phyloP scores from a whole-genome alignment of 805 yeast species.

The Wickerhamomyces queroliae region DNA sequence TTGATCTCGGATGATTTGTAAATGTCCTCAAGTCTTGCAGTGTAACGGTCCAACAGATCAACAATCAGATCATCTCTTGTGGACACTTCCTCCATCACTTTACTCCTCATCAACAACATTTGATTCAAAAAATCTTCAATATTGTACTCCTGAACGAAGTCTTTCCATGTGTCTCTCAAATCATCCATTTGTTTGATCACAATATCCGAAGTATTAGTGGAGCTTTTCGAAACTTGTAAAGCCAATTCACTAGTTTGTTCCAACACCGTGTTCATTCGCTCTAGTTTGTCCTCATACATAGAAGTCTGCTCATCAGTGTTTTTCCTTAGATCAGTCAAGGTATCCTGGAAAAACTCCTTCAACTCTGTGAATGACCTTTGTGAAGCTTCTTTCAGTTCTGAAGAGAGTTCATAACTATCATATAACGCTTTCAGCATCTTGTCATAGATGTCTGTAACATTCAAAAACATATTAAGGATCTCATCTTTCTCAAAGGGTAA shows the following conservation, averaged over 20 bases:
- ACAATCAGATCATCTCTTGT: neutral
- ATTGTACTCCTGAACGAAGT: neutral
- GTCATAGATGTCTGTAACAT: slow-evolving; percentile 35
- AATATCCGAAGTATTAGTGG: neutral
- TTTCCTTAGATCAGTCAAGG: neutral
- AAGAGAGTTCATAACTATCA: slow-evolving; percentile 12
- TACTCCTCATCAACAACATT: neutral
- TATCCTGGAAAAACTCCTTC: slow-evolving; percentile 10
- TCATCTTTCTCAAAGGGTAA: slow-evolving; percentile 48
- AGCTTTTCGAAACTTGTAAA: neutral
- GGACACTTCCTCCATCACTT: neutral
- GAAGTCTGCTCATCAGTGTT: neutral
- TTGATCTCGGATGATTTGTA: too few relatives aligned
- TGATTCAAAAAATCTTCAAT: neutral
- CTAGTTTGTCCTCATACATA: neutral
- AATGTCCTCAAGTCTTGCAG: too few relatives aligned
- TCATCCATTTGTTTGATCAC: neutral
- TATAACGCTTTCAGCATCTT: slow-evolving; percentile 12
- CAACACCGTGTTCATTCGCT: neutral
- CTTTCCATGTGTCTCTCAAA: neutral
- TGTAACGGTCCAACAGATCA: neutral
- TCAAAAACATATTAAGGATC: slow-evolving; percentile 37
- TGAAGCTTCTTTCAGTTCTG: neutral
- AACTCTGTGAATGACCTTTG: slow-evolving; percentile 4
- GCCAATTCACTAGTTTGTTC: neutral